Base-by-base conservation (phyloP, 805 yeast genomes). In the Hagleromyces aurorensis region DNA sequence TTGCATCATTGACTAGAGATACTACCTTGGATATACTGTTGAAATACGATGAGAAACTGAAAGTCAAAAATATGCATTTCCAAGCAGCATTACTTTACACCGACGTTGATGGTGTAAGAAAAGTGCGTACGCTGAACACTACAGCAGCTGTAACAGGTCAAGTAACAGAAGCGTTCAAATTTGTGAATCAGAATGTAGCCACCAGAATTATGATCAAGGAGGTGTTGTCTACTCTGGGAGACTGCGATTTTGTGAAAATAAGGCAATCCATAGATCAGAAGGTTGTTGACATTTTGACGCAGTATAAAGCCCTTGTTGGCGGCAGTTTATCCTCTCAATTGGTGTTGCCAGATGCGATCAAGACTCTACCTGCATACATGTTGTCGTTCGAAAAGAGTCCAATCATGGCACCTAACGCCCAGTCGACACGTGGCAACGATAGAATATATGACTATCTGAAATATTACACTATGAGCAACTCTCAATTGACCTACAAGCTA, bases 41-140 rank as follows among this genome's bases (percentile, higher is more conserved):
- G 45, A 68, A 67, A 26, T 80, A 83, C 48, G 96, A 86, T 48
- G 85, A 85, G 3, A 74, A 73, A 37, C 37, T 50, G 10, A 72
- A 76, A 34, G 64, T 80, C 2, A 65, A 69, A 21, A 96, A 86
- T 53, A 81, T 84, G 13, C 91, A 85, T 53, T 84, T 89, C 63
- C 98, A 91, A 58, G 80, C 83, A 2, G 96, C 97, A 0, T 43
- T 91, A 16, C 61, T 91, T 32, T 89, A 86, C 52, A 87, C 96
- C 0, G 81, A 85, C 26, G 49, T 66, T 2, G 66, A 67, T 27
- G 98, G 98, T 13, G 58, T 66, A 6, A 65, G 96, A 41, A 78
- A 83, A 44, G 89, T 91, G 10, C 69, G 98, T 38, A 86, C 86
- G n/a, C 70, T 82, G 27, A 91, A 91, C 49, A 62, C 75, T 33